Percentiles rank a stretch among this genome's conserved stretches.
phyloP scores from a whole-genome alignment of 306 rosid genomes.

The Dryas drummondii region DNA sequence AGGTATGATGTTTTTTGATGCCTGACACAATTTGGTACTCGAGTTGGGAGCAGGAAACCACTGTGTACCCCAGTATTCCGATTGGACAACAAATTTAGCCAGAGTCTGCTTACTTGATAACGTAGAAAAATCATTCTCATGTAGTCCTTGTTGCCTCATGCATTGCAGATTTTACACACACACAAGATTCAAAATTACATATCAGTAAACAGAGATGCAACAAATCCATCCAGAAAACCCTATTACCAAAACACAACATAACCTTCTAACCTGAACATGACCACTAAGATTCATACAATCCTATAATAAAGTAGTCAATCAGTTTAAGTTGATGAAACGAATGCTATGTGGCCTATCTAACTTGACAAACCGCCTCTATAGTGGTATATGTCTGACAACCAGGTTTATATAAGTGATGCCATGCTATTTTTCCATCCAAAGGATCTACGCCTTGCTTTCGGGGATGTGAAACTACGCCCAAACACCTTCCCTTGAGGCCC shows the following conservation, averaged over 20 bases:
- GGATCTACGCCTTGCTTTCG: conserved; percentile 50
- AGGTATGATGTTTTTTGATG: too few relatives aligned
- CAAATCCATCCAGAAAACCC: conserved; percentile 15
- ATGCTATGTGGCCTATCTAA: conserved; percentile 8
- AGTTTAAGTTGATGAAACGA: conserved; percentile 13
- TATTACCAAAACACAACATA: conserved; percentile 13
- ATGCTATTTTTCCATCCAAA: conserved; percentile 63
- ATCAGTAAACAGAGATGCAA: conserved; percentile 19
- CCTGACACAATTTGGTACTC: too few relatives aligned
- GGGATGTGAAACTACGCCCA: conserved; percentile 83
- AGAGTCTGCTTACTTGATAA: too few relatives aligned
- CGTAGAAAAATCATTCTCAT: too few relatives aligned
- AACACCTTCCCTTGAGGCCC: conserved; percentile 81
- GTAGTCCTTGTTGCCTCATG: neutral
- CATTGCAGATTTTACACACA: neutral
- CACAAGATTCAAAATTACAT: neutral
- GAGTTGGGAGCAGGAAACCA: too few relatives aligned
- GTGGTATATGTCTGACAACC: neutral
- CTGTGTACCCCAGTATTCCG: too few relatives aligned
- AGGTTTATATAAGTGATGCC: conserved; percentile 43
- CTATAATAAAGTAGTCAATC: conserved; percentile 15
- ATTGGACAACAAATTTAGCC: too few relatives aligned
- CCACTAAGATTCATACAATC: conserved; percentile 13
- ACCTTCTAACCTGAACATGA: conserved; percentile 13
- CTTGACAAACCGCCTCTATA: neutral